Conservation (phyloP, 108 stramenopile genomes). For the Cyclotella choctawhatcheeana region DNA sequence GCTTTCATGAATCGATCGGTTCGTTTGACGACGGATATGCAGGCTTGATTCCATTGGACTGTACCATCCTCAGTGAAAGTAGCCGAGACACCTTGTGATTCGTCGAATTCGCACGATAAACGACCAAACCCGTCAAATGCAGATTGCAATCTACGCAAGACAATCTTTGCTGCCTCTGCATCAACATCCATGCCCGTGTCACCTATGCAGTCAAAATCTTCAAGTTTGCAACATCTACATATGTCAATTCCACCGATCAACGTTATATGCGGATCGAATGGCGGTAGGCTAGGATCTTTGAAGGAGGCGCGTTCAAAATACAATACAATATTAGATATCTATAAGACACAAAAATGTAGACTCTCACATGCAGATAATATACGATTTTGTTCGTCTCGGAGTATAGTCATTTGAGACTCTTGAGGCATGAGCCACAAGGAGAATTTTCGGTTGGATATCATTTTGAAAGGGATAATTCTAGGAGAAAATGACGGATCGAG, state of each 20-base stretch:
- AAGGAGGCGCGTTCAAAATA: too few relatives aligned
- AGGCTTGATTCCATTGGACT: conserved; percentile 44
- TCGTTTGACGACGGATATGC: conserved; percentile 22
- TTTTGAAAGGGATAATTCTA: too few relatives aligned
- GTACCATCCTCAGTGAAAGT: conserved; percentile 8
- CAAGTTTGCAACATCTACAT: conserved; percentile 12
- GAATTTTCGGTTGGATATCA: conserved; percentile 16
- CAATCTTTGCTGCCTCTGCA: conserved; percentile 20
- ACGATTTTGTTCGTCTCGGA: conserved; percentile 5
- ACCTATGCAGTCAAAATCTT: not conserved
- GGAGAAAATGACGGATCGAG: too few relatives aligned
- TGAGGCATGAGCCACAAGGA: conserved; percentile 36
- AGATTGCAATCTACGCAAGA: conserved; percentile 21
- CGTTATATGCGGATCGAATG: conserved; percentile 39
- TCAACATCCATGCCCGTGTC: conserved; percentile 5
- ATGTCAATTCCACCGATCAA: conserved; percentile 36
- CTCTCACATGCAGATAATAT: too few relatives aligned
- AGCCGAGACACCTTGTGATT: conserved; percentile 41
- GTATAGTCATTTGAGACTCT: conserved; percentile 14
- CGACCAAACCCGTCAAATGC: conserved; percentile 31
- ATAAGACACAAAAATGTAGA: too few relatives aligned
- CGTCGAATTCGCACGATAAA: conserved; percentile 17
- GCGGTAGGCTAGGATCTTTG: conserved; percentile 6
- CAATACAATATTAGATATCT: too few relatives aligned
- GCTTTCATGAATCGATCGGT: conserved; percentile 12